These are phyloP conservation scores for Cercospora berteroae DNA, from an alignment of 2,329 filamentous ascomycete species.

Conservation along the genomic window DNA sequence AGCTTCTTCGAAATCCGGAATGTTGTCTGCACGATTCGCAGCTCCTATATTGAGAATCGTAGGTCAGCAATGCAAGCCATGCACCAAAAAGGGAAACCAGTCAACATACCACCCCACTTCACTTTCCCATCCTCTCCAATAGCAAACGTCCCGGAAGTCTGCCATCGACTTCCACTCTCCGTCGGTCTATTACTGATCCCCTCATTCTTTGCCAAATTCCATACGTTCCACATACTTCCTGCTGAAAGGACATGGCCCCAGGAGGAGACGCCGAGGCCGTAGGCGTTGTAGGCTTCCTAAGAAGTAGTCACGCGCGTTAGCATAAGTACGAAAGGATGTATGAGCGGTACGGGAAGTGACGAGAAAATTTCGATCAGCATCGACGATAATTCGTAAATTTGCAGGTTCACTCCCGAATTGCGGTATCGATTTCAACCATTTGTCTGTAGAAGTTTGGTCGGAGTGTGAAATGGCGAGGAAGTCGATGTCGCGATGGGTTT, in stretches of 20 bases:
- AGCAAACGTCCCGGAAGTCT: conserved; percentile 65
- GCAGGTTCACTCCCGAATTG: conserved; percentile 54
- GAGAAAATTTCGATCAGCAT: too few species aligned
- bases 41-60: conserved; percentile 30
- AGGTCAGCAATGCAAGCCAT: not conserved
- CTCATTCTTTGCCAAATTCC: conserved; percentile 59
- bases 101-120: conserved; percentile 46
- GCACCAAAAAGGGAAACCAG: too few species aligned
- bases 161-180: conserved; percentile 67
- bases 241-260: conserved; percentile 64
- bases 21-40: conserved; percentile 52
- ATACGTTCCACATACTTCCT: conserved; percentile 56
- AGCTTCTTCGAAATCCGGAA: conserved; percentile 54
- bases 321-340: too few species aligned
- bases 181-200: conserved; percentile 65
- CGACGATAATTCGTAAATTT: conserved; percentile 59
- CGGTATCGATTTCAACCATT: conserved; percentile 52
- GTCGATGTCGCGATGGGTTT: conserved; percentile 50
- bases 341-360: too few species aligned
- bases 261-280: conserved; percentile 59
- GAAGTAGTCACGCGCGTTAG: too few species aligned
- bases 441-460: conserved; percentile 52
- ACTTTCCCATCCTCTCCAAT: conserved; percentile 55
- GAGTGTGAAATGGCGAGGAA: conserved; percentile 65
- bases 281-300: conserved; percentile 58